Conservation (phyloP, 352 stramenopile genomes). For the Phytophthora ramorum region DNA sequence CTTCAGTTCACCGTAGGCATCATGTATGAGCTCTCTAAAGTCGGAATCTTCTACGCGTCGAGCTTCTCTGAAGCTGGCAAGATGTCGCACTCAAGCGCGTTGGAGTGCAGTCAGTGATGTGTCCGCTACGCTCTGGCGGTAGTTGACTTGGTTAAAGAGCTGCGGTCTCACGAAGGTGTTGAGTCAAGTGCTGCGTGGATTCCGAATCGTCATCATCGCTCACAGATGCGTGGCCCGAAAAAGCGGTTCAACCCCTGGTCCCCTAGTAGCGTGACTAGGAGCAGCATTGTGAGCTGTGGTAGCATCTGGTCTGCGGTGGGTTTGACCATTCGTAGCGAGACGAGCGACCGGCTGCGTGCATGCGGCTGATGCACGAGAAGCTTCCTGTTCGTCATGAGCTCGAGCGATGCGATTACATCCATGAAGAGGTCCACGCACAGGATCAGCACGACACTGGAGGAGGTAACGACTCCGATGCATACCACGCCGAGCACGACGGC, state of each 20-base stretch:
- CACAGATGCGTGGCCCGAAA: constrained; percentile 32
- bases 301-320: constrained; percentile 91
- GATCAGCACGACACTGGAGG: constrained; percentile 91
- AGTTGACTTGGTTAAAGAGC: constrained; percentile 83
- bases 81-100: too few relatives aligned
- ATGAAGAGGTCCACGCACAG: constrained; percentile 98
- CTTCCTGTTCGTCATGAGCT: constrained; percentile 92
- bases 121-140: constrained; percentile 68
- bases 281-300: constrained; percentile 91
- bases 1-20: too few relatives aligned
- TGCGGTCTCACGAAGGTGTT: constrained; percentile 96
- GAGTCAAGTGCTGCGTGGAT: constrained; percentile 93
- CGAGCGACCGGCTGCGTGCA: constrained; percentile 78
- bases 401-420: constrained; percentile 95
- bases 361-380: constrained; percentile 91
- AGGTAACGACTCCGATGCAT: constrained; percentile 79
- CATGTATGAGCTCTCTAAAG: too few relatives aligned
- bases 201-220: constrained; percentile 52
- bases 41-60: too few relatives aligned
- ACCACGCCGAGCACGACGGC: constrained; percentile 91
- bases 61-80: too few relatives aligned
- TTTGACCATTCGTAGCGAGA: constrained; percentile 92
- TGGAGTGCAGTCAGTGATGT: constrained; percentile 43
- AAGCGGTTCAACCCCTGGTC: constrained; percentile 48
- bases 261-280: constrained; percentile 80